Percentiles rank a stretch among this genome's conserved stretches.
These are phyloP conservation scores for Salmacisia buchloeana DNA, from an alignment of 1,284 basidiomycete species.

Conservation along the genomic window DNA sequence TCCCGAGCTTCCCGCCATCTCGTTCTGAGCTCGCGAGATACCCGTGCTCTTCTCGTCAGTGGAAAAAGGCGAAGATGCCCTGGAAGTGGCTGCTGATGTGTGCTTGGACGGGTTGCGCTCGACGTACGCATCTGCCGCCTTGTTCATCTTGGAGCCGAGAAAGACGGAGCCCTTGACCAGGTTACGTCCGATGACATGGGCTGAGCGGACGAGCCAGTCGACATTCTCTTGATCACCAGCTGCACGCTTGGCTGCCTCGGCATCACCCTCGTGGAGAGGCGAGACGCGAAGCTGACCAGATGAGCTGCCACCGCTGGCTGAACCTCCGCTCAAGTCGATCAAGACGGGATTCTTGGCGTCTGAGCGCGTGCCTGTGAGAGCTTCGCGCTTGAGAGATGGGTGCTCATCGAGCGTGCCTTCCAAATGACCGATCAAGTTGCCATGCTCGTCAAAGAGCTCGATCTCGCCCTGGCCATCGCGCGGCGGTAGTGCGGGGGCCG, in stretches of 20 bases:
- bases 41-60: constrained; percentile 19
- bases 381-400: background rate
- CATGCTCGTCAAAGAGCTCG: constrained; percentile 37
- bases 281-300: background rate
- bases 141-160: constrained; percentile 29
- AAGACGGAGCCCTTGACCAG: constrained; percentile 41
- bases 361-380: background rate
- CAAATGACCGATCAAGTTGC: constrained; percentile 15
- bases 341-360: constrained; percentile 30
- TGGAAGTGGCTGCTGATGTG: too few relatives aligned
- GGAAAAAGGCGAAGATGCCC: constrained; percentile 27
- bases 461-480: constrained; percentile 15
- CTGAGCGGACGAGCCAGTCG: constrained; percentile 35
- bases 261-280: background rate
- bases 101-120: constrained; percentile 6
- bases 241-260: constrained; percentile 14
- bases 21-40: background rate
- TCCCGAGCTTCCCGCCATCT: background rate
- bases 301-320: constrained; percentile 11
- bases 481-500: constrained; percentile 21
- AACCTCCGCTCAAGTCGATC: constrained; percentile 16
- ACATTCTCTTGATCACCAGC: too few relatives aligned
- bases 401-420: background rate
- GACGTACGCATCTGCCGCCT: constrained; percentile 33
- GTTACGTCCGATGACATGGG: constrained; percentile 37